Conservation (phyloP, 352 stramenopile species). For the Thraustotheca clavata region DNA sequence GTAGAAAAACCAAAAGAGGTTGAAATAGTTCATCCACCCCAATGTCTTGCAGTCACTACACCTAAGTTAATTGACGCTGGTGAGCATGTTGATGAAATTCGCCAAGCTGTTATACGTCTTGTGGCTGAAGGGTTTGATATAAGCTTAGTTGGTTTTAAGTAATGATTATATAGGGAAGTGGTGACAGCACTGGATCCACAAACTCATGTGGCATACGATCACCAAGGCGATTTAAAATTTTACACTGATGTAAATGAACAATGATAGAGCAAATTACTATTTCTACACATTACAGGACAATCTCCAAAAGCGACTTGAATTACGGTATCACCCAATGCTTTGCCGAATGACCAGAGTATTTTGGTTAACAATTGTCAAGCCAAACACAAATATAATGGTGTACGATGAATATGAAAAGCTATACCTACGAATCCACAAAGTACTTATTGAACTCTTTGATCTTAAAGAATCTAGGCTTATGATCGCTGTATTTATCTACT, state of each 20-base stretch:
- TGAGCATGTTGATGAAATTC: constrained; percentile 16
- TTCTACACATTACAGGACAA: constrained; percentile 35
- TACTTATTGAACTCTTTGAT: constrained; percentile 71
- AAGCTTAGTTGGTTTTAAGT: not conserved
- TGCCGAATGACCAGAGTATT: constrained; percentile 61
- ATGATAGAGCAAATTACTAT: not conserved
- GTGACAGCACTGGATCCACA: constrained; percentile 35
- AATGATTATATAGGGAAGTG: constrained; percentile 35
- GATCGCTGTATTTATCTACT: not conserved
- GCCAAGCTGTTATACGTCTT: constrained; percentile 18
- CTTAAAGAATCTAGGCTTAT: constrained; percentile 50
- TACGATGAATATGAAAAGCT: constrained; percentile 56
- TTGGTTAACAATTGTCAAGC: constrained; percentile 41
- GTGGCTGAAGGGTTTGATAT: constrained; percentile 18
- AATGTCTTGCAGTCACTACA: not conserved
- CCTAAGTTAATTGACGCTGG: constrained; percentile 48
- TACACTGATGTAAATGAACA: constrained; percentile 49
- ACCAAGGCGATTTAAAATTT: constrained; percentile 63
- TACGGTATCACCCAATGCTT: constrained; percentile 54
- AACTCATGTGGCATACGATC: constrained; percentile 41
- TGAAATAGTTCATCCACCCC: too few species aligned
- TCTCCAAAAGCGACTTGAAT: constrained; percentile 43
- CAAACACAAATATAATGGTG: constrained; percentile 27
- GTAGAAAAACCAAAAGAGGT: not conserved
- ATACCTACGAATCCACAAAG: constrained; percentile 64